Conservation (phyloP, 2,329 filamentous ascomycete genomes). For the Claviceps digitariae region DNA sequence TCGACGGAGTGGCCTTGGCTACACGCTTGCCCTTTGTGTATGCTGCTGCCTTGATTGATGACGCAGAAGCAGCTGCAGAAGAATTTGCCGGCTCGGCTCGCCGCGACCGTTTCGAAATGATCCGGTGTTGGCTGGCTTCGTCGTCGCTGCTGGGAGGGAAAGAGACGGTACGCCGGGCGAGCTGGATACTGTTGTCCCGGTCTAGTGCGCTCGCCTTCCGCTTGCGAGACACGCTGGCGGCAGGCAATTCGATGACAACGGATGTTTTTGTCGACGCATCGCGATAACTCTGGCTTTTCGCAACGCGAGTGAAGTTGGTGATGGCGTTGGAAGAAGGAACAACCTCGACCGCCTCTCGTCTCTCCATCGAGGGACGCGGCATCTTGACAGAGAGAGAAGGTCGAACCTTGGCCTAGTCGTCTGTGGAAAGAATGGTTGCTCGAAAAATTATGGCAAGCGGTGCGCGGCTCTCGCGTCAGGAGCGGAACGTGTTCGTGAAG, state of each 20-base stretch:
- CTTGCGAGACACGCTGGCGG: conserved; percentile 19
- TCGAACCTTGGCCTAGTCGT: background rate
- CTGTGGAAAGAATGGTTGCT: background rate
- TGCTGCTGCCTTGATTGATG: background rate
- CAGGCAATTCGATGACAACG: conserved; percentile 13
- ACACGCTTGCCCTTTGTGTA: conserved; percentile 18
- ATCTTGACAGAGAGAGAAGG: background rate
- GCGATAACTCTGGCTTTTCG: conserved; percentile 23
- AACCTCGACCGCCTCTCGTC: conserved; percentile 7
- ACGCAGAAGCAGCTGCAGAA: background rate
- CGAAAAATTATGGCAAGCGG: background rate
- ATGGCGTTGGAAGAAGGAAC: conserved; percentile 19
- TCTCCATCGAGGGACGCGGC: conserved; percentile 6
- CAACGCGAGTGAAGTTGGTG: conserved; percentile 32
- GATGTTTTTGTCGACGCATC: conserved; percentile 22
- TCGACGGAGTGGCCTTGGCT: conserved; percentile 17
- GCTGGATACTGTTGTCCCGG: conserved; percentile 13
- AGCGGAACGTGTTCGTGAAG: background rate
- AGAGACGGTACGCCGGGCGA: conserved; percentile 16
- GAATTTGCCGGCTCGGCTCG: conserved; percentile 11
- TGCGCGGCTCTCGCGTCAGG: background rate
- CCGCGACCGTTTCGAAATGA: conserved; percentile 6
- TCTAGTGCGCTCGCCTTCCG: conserved; percentile 20
- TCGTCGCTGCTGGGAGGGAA: conserved; percentile 22
- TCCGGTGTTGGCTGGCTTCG: conserved; percentile 8